Evolutionary conservation across 345 rosid species (phyloP).

Genomic region (Gossypium arboreum): DNA sequence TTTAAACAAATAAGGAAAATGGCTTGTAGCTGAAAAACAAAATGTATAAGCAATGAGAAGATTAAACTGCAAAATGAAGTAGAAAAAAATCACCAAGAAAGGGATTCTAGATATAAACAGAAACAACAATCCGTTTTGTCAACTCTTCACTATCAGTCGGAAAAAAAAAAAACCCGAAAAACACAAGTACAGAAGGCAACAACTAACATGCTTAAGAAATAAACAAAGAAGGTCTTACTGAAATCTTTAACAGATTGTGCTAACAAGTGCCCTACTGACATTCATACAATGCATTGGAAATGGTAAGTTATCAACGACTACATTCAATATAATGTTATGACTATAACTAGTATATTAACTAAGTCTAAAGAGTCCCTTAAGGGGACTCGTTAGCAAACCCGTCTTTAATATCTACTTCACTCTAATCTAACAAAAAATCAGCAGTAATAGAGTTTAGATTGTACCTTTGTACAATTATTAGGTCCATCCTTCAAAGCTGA

Average conservation of each 20-base stretch:
- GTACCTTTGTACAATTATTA: not conserved
- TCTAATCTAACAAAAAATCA: not conserved
- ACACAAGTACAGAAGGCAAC: not conserved
- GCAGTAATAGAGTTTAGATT: not conserved
- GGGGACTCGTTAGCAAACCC: not conserved
- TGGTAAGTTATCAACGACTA: not conserved
- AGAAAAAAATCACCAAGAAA: not conserved
- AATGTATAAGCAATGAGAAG: not conserved
- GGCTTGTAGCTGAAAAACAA: not conserved
- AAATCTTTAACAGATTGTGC: not conserved
- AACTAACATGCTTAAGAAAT: not conserved
- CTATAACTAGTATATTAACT: not conserved
- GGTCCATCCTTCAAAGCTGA: not conserved
- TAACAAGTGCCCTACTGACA: not conserved
- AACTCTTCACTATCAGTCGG: not conserved
- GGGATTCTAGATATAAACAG: not conserved
- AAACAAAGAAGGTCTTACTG: not conserved
- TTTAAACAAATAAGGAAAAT: not conserved
- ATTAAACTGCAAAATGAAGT: not conserved
- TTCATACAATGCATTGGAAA: not conserved
- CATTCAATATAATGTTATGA: not conserved
- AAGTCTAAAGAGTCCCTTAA: not conserved
- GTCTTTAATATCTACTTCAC: not conserved
- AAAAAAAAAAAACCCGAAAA: not conserved
- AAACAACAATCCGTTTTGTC: not conserved